A percentile compares a stretch with the other conserved stretches of the same genome.
Evolutionary conservation across 371 early-diverging fungal species (phyloP).

Genomic region (Mortierella sp.): DNA sequence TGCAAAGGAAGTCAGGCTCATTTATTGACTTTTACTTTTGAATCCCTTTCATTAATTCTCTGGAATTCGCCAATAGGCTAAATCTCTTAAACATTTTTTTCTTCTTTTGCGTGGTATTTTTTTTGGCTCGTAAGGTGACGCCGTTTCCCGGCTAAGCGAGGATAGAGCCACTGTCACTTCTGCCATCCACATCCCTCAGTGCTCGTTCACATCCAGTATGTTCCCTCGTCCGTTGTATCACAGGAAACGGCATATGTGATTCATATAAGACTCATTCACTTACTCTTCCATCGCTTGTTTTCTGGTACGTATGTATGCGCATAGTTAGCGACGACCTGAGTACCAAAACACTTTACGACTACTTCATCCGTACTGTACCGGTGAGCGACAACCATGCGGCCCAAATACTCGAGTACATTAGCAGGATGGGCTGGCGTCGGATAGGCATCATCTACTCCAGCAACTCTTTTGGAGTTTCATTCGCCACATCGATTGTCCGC

Average conservation of each 20-base stretch:
- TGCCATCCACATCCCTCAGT: conserved; percentile 21
- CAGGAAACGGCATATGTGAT: background rate
- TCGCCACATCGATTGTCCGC: background rate
- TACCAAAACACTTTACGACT: conserved; percentile 3
- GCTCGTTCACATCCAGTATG: conserved; percentile 22
- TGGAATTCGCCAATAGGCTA: background rate
- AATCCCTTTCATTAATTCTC: background rate
- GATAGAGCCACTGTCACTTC: conserved; percentile 21
- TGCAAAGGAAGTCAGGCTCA: background rate
- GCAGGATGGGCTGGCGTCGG: conserved; percentile 22
- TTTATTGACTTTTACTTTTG: background rate
- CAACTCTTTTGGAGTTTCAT: conserved; percentile 14
- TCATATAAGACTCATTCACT: background rate
- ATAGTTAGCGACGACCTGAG: conserved; percentile 23
- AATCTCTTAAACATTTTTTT: background rate
- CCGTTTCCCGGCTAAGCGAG: conserved; percentile 20
- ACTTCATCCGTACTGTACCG: conserved; percentile 20
- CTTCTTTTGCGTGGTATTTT: background rate
- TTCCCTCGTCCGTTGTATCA: background rate
- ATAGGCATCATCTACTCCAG: conserved; percentile 14
- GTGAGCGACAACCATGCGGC: background rate
- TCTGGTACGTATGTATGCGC: background rate
- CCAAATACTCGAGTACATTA: conserved; percentile 11
- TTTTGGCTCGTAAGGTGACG: conserved; percentile 13
- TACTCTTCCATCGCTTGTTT: background rate